Percentiles rank a stretch among this genome's conserved stretches.
Conservation (phyloP, 2,329 filamentous ascomycete genomes). For the Colletotrichum sp. region DNA sequence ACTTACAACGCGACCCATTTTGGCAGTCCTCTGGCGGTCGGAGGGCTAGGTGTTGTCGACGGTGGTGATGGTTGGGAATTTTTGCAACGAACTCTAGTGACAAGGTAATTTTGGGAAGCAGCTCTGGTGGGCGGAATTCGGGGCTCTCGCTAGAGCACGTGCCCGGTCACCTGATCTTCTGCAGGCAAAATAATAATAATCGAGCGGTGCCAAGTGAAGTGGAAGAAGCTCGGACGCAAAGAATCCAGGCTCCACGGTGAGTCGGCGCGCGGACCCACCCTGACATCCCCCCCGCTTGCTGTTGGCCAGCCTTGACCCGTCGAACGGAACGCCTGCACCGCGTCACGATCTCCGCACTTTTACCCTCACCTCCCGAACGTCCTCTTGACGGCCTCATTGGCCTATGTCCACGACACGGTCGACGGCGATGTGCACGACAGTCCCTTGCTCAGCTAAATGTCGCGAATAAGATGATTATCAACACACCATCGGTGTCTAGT, state of each 20-base stretch:
- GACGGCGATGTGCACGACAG: neutral
- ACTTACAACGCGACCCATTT: slow-evolving; percentile 60
- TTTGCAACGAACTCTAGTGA: neutral
- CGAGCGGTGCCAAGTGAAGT: neutral
- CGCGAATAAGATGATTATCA: neutral
- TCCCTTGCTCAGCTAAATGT: neutral
- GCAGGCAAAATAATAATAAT: neutral
- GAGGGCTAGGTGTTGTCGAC: slow-evolving; percentile 23
- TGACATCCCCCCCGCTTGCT: neutral
- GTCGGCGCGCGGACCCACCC: neutral
- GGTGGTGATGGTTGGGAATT: slow-evolving; percentile 19
- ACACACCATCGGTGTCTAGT: neutral
- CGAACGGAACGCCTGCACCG: neutral
- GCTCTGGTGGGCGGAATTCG: neutral
- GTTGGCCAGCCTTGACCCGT: slow-evolving; percentile 2
- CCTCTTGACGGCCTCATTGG: neutral
- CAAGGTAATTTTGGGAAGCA: slow-evolving; percentile 5
- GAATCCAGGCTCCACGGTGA: neutral
- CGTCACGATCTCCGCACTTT: slow-evolving; percentile 20
- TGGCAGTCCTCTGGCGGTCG: slow-evolving; percentile 30
- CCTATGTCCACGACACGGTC: neutral
- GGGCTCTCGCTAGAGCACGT: slow-evolving; percentile 12
- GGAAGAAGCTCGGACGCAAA: neutral
- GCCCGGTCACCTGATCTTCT: neutral
- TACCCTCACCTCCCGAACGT: slow-evolving; percentile 14